These are phyloP conservation scores for Lentinula raphanica DNA, from an alignment of 768 basidiomycete genomes.

Conservation along the genomic window DNA sequence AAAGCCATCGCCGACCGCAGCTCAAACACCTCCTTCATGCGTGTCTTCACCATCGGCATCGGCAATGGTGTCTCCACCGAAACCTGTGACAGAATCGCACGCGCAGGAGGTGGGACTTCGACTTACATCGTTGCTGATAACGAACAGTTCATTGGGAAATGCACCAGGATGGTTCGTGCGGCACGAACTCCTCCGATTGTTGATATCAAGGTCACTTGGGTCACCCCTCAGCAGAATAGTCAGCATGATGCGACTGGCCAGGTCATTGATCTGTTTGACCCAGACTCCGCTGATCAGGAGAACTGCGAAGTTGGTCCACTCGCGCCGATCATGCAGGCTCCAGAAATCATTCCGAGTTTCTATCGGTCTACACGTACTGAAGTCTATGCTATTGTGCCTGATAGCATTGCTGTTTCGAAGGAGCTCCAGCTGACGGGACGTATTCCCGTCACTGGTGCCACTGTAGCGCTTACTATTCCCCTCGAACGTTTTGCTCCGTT, in stretches of 20 bases:
- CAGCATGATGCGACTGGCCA: not conserved
- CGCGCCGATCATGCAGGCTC: conserved; percentile 26
- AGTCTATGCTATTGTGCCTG: conserved; percentile 17
- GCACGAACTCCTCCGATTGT: conserved; percentile 40
- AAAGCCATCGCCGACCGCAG: not conserved
- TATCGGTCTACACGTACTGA: conserved; percentile 22
- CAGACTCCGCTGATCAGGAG: not conserved
- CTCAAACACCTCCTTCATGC: conserved; percentile 22
- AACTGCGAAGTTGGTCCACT: conserved; percentile 16
- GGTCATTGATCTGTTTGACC: conserved; percentile 13
- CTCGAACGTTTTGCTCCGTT: not conserved
- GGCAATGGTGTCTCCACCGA: conserved; percentile 44
- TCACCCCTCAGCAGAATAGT: conserved; percentile 4
- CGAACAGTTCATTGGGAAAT: conserved; percentile 46
- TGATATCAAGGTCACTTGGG: conserved; percentile 47
- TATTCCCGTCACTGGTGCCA: not conserved
- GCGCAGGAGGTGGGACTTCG: conserved; percentile 44
- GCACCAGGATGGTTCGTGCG: conserved; percentile 44
- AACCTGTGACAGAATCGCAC: conserved; percentile 49
- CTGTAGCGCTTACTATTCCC: not conserved
- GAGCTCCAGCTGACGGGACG: conserved; percentile 23
- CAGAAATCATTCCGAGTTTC: conserved; percentile 27
- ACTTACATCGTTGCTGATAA: conserved; percentile 36
- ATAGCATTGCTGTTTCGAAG: not conserved
- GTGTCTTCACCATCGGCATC: conserved; percentile 52